Base-by-base conservation (phyloP, 2,329 filamentous ascomycete genomes). In the Sclerotinia trifoliorum region DNA sequence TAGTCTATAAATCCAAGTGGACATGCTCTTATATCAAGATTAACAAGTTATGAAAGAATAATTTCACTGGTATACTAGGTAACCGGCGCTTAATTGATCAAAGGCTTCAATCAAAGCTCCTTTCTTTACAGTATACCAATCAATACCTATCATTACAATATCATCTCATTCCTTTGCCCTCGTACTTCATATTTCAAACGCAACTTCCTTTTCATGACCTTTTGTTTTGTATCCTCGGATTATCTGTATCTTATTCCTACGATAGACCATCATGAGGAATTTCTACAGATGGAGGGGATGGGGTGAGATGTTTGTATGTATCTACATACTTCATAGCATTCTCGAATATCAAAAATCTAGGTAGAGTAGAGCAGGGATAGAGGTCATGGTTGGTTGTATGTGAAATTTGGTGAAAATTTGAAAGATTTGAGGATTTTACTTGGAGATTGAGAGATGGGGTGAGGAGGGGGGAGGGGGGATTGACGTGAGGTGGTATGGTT, bases 101-200 rank as follows among this genome's bases (percentile, higher is more conserved):
- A 5, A 13, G 24, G 46, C 60, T 63, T 63, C 60, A 42, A 63
- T 32, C 15, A 49, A 63, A 63, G 29, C 60, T 63, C 11, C 8
- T 24, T 6, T 42, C 13, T 51, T 15, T 24, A 32, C 13, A 17
- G 13, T 32, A 19, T 2, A 32, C 6, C 32, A 48, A 17, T 10
- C 15, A 21, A 11, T 11, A 5, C 1, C 32, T n/a, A 11, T 35
- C 6, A 49, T n/a, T 32, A 13, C 15, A 17, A 49, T 49, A 29
- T 24, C 13, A 48, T 48, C 42, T 61, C 11, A n/a, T 5, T 32
- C 3, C 5, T 51, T 21, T 15, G 8, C 48, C 19, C 15, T 51
- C 8, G 8, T 62, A 11, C 2, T 21, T 62, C 15, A 21, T 62
- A 6, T 1, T 21, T 62, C 8, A 62, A 39, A 15, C 4, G 6